phyloP scores from a whole-genome alignment of 2,329 filamentous ascomycete species.

The Epichloe bromicola region DNA sequence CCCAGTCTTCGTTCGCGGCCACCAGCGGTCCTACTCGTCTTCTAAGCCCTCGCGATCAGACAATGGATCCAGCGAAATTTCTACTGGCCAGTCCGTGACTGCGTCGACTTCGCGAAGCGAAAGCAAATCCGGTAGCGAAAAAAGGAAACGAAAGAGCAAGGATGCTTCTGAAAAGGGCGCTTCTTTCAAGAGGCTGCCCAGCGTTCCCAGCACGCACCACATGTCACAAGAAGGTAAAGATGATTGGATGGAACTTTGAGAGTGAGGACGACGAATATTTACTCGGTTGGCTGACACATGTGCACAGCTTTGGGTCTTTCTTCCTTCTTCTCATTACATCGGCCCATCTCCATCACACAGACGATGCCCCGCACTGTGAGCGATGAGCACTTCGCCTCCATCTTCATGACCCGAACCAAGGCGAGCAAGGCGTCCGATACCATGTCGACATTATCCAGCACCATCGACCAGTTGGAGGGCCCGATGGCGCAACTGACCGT shows the following conservation, averaged over 20 bases:
- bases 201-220: conserved; percentile 63
- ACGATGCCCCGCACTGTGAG: conserved; percentile 62
- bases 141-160: conserved; percentile 46
- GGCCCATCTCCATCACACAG: conserved; percentile 79
- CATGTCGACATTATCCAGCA: conserved; percentile 51
- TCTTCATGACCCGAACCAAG: conserved; percentile 53
- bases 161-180: conserved; percentile 31
- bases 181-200: conserved; percentile 47
- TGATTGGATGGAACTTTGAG: background rate
- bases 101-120: conserved; percentile 29
- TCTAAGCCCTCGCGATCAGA: conserved; percentile 51
- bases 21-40: conserved; percentile 45
- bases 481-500: conserved; percentile 42
- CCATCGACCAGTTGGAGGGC: conserved; percentile 46
- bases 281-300: background rate
- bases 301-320: conserved; percentile 68
- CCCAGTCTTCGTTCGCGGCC: conserved; percentile 25
- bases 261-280: background rate
- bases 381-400: conserved; percentile 66
- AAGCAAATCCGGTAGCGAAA: conserved; percentile 34
- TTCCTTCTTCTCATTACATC: conserved; percentile 90
- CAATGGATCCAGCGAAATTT: conserved; percentile 38
- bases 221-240: conserved; percentile 52
- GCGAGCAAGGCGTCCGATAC: conserved; percentile 44
- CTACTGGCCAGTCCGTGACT: conserved; percentile 36